Evolutionary conservation across 441 rosid genomes (phyloP).

Genomic region (Jatropha multifida): DNA sequence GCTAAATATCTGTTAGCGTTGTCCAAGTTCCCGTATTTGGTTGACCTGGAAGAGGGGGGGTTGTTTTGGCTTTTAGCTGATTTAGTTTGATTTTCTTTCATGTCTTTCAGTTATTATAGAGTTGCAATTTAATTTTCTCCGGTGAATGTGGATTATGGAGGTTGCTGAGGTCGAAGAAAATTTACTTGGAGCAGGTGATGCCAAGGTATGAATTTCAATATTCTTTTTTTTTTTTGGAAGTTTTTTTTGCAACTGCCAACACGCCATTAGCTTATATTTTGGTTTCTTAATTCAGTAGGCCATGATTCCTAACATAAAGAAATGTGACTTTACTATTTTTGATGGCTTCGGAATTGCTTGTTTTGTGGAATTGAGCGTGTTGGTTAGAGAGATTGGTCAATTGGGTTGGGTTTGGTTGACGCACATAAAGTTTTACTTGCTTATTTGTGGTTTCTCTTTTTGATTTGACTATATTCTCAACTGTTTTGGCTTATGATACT

Average conservation of each 20-base stretch:
- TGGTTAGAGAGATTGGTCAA: slow-evolving; percentile 5
- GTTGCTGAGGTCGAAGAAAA: slow-evolving; percentile 82
- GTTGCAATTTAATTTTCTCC: slow-evolving; percentile 28
- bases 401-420: slow-evolving; percentile 13
- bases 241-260: neutral
- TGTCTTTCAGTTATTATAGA: slow-evolving; percentile 40
- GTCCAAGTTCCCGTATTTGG: neutral
- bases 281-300: neutral
- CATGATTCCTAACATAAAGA: neutral
- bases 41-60: neutral
- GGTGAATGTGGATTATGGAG: slow-evolving; percentile 68
- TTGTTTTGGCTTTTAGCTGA: slow-evolving; percentile 21
- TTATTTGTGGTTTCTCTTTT: neutral
- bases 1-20: neutral
- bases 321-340: neutral
- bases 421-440: neutral
- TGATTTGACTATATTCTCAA: neutral
- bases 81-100: slow-evolving; percentile 15
- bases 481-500: slow-evolving; percentile 1
- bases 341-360: neutral
- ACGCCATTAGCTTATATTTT: neutral
- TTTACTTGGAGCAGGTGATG: slow-evolving; percentile 88
- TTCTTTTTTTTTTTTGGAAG: neutral
- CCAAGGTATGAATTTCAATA: slow-evolving; percentile 63
- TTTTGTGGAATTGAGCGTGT: neutral